Conservation (phyloP, 2,329 filamentous ascomycete genomes). For the Aureobasidium lini region DNA sequence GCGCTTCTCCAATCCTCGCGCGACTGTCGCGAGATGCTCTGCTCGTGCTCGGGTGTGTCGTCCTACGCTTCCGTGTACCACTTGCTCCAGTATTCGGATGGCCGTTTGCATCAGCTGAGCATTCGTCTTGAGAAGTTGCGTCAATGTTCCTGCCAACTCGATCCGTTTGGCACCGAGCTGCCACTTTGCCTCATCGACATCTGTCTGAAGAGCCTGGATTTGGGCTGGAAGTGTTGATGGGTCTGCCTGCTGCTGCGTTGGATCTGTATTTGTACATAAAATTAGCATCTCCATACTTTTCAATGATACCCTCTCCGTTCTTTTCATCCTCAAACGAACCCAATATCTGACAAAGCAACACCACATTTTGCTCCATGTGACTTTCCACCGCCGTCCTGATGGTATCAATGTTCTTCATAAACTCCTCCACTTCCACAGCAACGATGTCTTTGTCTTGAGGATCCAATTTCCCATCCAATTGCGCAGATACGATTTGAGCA, state of each 20-base stretch:
- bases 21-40: slow-evolving; percentile 36
- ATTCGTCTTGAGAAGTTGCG: slow-evolving; percentile 30
- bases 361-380: slow-evolving; percentile 25
- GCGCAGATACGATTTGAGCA: slow-evolving; percentile 35
- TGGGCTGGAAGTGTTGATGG: slow-evolving; percentile 2
- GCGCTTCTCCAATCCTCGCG: slow-evolving; percentile 36
- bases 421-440: slow-evolving; percentile 31
- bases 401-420: slow-evolving; percentile 31
- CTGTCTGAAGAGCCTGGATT: slow-evolving; percentile 13
- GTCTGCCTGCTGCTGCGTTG: slow-evolving; percentile 5
- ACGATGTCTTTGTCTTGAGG: slow-evolving; percentile 33
- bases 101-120: slow-evolving; percentile 30
- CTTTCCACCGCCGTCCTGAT: slow-evolving; percentile 30
- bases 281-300: slow-evolving; percentile 4
- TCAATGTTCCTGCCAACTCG: slow-evolving; percentile 28
- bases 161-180: slow-evolving; percentile 26
- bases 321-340: not conserved
- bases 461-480: slow-evolving; percentile 31
- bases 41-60: slow-evolving; percentile 35
- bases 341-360: slow-evolving; percentile 27
- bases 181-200: slow-evolving; percentile 17
- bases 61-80: slow-evolving; percentile 37
- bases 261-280: slow-evolving; percentile 11
- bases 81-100: slow-evolving; percentile 40
- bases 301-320: slow-evolving; percentile 5